phyloP scores from a whole-genome alignment of 2,329 filamentous ascomycete genomes.

The Bipolaris cookei region DNA sequence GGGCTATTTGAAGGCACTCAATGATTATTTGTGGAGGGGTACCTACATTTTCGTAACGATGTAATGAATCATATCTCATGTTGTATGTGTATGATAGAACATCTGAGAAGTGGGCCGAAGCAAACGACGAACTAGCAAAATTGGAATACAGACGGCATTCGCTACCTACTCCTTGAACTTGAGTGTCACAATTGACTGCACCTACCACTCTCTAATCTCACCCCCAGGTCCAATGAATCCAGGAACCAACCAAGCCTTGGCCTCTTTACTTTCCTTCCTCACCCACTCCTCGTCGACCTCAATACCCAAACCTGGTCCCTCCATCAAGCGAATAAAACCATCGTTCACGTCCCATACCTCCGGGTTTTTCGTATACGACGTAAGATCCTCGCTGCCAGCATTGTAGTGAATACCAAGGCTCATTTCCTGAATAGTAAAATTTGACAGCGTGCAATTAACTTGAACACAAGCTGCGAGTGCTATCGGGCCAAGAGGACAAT shows the following conservation, averaged over 20 bases:
- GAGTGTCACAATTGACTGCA: neutral
- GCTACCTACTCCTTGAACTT: neutral
- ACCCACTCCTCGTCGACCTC: constrained; percentile 73
- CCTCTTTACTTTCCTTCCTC: constrained; percentile 63
- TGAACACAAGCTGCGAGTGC: constrained; percentile 75
- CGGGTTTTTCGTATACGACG: constrained; percentile 69
- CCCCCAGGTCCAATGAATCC: constrained; percentile 73
- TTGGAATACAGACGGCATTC: too few relatives aligned
- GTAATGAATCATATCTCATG: too few relatives aligned
- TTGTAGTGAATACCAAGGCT: constrained; percentile 82
- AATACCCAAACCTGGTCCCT: constrained; percentile 69
- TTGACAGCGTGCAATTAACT: constrained; percentile 63
- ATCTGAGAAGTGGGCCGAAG: too few relatives aligned
- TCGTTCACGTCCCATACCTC: constrained; percentile 70
- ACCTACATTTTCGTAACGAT: too few relatives aligned
- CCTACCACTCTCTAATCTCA: constrained; percentile 70
- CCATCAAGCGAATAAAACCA: constrained; percentile 68
- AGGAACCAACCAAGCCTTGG: constrained; percentile 69
- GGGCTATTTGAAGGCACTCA: neutral
- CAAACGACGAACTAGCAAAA: too few relatives aligned
- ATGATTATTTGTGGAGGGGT: too few relatives aligned
- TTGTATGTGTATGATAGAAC: too few relatives aligned
- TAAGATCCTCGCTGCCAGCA: constrained; percentile 49
- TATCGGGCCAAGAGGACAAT: constrained; percentile 75
- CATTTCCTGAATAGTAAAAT: constrained; percentile 81